A percentile compares a stretch with the other conserved stretches of the same genome.
These are phyloP conservation scores for Mediolabrus comicus DNA, from an alignment of 108 stramenopile species.

Conservation along the genomic window DNA sequence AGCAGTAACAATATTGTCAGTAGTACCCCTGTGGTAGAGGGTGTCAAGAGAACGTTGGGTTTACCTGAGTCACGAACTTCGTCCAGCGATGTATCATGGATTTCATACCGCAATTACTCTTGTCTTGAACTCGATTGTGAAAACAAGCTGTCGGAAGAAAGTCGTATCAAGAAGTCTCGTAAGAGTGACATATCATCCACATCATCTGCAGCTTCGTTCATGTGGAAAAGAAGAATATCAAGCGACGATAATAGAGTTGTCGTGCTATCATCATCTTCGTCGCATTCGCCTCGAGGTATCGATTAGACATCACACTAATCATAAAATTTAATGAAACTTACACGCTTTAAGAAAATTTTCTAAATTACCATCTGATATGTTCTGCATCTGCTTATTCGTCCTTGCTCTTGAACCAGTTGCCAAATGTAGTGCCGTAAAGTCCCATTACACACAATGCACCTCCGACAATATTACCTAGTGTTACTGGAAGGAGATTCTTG, in stretches of 20 bases:
- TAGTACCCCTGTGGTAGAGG: neutral
- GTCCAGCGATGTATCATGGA: neutral
- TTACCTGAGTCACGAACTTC: neutral
- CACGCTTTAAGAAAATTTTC: no score
- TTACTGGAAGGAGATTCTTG: conserved; percentile 91
- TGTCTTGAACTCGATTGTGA: neutral
- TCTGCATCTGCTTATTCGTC: conserved; percentile 37
- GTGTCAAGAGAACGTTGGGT: neutral
- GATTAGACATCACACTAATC: neutral
- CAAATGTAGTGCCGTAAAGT: conserved; percentile 69
- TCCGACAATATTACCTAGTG: conserved; percentile 94
- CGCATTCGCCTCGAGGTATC: neutral
- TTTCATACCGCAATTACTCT: neutral
- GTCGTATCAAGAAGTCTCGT: neutral
- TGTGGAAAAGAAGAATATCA: neutral
- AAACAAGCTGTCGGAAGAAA: neutral
- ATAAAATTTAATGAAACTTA: neutral
- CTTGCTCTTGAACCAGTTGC: conserved; percentile 76
- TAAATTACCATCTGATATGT: no score
- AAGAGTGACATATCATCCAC: neutral
- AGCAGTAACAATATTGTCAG: no score
- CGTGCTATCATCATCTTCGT: no score
- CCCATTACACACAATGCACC: conserved; percentile 89
- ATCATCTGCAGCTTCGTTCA: no score
- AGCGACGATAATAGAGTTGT: no score